Conservation (phyloP, 2,329 filamentous ascomycete genomes). For the Alternaria burnsii region DNA sequence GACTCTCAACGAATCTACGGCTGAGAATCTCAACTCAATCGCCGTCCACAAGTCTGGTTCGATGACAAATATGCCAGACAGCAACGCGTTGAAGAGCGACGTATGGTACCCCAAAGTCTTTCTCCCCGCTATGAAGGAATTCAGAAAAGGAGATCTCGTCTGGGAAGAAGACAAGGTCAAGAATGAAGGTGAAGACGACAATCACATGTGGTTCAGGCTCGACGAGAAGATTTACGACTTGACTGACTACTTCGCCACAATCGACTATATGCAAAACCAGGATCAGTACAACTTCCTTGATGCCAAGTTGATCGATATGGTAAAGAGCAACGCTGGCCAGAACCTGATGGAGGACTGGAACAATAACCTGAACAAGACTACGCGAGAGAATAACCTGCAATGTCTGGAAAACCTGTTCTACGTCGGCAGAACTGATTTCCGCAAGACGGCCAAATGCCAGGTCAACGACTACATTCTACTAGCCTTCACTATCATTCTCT, state of each 20-base stretch:
- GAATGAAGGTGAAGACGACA: slow-evolving; percentile 70
- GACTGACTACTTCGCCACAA: slow-evolving; percentile 88
- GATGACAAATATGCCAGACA: slow-evolving; percentile 61
- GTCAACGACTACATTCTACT: slow-evolving; percentile 92
- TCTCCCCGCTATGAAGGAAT: slow-evolving; percentile 80
- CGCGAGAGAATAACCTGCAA: slow-evolving; percentile 73
- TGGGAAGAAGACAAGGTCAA: slow-evolving; percentile 68
- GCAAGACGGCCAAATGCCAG: slow-evolving; percentile 76
- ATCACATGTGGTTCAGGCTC: slow-evolving; percentile 82
- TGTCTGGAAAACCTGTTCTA: slow-evolving; percentile 89
- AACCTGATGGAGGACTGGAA: slow-evolving; percentile 77
- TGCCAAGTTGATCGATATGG: slow-evolving; percentile 68
- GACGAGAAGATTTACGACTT: slow-evolving; percentile 83
- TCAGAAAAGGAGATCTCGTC: slow-evolving; percentile 87
- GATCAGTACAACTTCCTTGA: slow-evolving; percentile 77
- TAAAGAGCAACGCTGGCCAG: slow-evolving; percentile 78
- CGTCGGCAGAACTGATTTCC: slow-evolving; percentile 84
- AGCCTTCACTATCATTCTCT: slow-evolving; percentile 85
- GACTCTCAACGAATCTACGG: slow-evolving; percentile 66
- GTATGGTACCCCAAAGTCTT: slow-evolving; percentile 84
- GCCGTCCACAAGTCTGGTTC: slow-evolving; percentile 77
- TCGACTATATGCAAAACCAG: slow-evolving; percentile 65
- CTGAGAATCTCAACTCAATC: slow-evolving; percentile 58
- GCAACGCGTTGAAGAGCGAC: slow-evolving; percentile 64
- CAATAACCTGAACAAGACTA: slow-evolving; percentile 58